These are phyloP conservation scores for Chaetomium fimeti DNA, from an alignment of 495 filamentous ascomycete species.

Conservation along the genomic window DNA sequence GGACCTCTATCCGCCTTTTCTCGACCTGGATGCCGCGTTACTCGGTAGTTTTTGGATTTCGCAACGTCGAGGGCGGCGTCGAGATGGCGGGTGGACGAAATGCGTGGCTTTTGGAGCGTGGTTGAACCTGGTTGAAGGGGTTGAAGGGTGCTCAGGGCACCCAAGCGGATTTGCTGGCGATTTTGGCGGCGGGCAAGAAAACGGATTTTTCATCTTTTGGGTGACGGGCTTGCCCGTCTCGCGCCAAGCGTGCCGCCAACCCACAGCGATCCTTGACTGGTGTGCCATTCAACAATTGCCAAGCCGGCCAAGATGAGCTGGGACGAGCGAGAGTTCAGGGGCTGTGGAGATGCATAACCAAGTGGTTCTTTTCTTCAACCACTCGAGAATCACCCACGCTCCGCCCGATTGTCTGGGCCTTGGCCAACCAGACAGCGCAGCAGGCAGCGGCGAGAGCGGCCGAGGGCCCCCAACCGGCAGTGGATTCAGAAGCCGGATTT, in stretches of 20 bases:
- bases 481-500: too few relatives aligned
- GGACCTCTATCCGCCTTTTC: background rate
- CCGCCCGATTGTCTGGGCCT: background rate
- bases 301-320: background rate
- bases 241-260: background rate
- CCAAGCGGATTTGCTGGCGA: background rate
- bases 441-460: background rate
- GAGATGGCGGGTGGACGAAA: background rate
- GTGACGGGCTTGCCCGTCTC: background rate
- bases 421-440: background rate
- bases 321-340: background rate
- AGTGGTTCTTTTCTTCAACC: background rate
- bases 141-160: too few relatives aligned
- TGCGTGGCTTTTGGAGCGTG: background rate
- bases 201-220: conserved; percentile 7
- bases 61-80: background rate
- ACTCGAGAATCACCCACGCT: too few relatives aligned
- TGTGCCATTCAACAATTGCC: background rate
- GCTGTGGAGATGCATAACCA: background rate
- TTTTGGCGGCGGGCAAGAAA: background rate
- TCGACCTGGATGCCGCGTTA: background rate
- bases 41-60: background rate
- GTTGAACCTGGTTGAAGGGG: background rate
- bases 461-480: background rate
- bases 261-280: background rate